Percentiles rank a stretch among this genome's conserved stretches.
Conservation (phyloP, 352 stramenopile genomes). For the Globisporangium sylvaticum region DNA sequence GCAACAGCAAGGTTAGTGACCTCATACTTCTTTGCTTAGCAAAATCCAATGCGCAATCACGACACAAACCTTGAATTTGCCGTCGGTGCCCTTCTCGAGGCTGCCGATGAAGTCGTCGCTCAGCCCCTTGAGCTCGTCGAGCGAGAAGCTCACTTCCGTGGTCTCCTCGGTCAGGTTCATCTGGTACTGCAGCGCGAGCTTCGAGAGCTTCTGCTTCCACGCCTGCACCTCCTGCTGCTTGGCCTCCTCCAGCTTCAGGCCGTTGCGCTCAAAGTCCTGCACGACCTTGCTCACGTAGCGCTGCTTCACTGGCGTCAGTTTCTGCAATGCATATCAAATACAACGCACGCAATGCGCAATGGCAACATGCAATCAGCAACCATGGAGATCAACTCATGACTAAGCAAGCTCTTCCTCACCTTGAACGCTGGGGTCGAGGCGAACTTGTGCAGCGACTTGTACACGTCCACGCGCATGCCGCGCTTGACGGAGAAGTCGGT, state of each 20-base stretch:
- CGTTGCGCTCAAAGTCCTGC: constrained; percentile 85
- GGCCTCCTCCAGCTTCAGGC: constrained; percentile 61
- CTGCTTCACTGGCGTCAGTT: constrained; percentile 49
- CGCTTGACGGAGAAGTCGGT: constrained; percentile 69
- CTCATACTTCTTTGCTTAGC: not conserved
- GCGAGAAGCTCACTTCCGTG: constrained; percentile 74
- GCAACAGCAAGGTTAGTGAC: not conserved
- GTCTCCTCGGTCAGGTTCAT: constrained; percentile 86
- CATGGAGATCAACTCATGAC: not conserved
- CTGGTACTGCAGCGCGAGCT: constrained; percentile 77
- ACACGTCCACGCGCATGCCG: constrained; percentile 83
- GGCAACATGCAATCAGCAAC: not conserved
- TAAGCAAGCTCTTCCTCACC: constrained; percentile 19
- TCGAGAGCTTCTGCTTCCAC: constrained; percentile 85
- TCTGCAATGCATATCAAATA: constrained; percentile 19
- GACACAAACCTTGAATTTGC: constrained; percentile 54
- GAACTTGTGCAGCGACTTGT: constrained; percentile 64
- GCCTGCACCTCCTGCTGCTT: constrained; percentile 72
- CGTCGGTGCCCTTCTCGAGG: constrained; percentile 64
- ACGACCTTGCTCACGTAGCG: constrained; percentile 78
- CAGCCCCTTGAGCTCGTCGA: constrained; percentile 74
- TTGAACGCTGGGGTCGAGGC: constrained; percentile 40
- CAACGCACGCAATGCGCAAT: not conserved
- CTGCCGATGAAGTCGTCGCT: constrained; percentile 73
- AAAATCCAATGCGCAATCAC: not conserved